These are phyloP conservation scores for Coniochaeta pulveracea DNA, from an alignment of 2,329 filamentous ascomycete genomes.

Conservation along the genomic window DNA sequence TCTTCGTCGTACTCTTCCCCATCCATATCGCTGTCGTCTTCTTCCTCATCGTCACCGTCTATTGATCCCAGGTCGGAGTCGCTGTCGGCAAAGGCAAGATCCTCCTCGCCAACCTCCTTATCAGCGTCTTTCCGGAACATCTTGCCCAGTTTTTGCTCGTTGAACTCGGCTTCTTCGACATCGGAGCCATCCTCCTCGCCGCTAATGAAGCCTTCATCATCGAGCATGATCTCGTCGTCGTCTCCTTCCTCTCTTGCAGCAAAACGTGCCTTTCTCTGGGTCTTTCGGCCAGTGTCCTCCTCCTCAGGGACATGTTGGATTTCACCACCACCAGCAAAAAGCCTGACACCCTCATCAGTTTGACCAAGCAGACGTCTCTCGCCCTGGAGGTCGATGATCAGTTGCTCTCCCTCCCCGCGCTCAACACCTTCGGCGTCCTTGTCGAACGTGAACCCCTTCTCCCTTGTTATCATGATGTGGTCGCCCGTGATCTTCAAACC, in stretches of 20 bases:
- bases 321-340: conserved; percentile 70
- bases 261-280: conserved; percentile 43
- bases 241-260: conserved; percentile 47
- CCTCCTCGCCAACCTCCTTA: conserved; percentile 45
- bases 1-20: conserved; percentile 45
- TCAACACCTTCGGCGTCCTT: conserved; percentile 56
- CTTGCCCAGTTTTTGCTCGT: conserved; percentile 47
- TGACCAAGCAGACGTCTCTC: conserved; percentile 75
- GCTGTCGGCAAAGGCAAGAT: conserved; percentile 87
- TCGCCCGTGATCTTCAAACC: conserved; percentile 95
- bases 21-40: conserved; percentile 39
- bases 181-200: conserved; percentile 40
- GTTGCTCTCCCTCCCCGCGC: conserved; percentile 85
- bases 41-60: conserved; percentile 43
- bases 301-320: conserved; percentile 48
- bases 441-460: conserved; percentile 67
- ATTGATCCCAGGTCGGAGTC: conserved; percentile 93
- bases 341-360: conserved; percentile 68
- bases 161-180: conserved; percentile 44
- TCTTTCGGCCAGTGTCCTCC: conserved; percentile 51
- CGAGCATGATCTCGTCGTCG: conserved; percentile 42
- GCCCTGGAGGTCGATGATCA: conserved; percentile 81
- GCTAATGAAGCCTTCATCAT: conserved; percentile 42
- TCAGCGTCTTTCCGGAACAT: conserved; percentile 44
- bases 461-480: conserved; percentile 75